Conservation (phyloP, 2,329 filamentous ascomycete genomes). For the Ascochyta pisi region DNA sequence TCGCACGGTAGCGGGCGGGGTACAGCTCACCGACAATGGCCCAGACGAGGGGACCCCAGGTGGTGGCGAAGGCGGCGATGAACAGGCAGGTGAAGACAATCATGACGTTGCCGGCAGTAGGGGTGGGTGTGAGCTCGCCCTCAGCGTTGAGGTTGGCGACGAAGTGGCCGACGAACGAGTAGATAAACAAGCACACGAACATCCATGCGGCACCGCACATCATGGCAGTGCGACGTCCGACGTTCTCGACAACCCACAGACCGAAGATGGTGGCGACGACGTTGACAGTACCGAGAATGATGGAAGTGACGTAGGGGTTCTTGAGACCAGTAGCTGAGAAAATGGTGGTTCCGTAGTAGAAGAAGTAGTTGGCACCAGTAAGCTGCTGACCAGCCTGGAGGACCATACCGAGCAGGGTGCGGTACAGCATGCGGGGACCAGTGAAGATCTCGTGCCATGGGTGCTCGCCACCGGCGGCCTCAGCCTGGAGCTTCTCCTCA, state of each 20-base stretch:
- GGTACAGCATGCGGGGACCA: conserved; percentile 71
- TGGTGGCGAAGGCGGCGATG: conserved; percentile 70
- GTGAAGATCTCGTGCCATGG: conserved; percentile 66
- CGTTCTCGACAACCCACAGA: conserved; percentile 56
- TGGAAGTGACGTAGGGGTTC: conserved; percentile 56
- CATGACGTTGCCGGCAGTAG: conserved; percentile 63
- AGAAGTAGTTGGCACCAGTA: conserved; percentile 73
- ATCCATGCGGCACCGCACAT: conserved; percentile 57
- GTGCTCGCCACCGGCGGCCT: conserved; percentile 50
- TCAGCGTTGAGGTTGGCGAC: conserved; percentile 37
- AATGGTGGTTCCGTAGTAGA: conserved; percentile 60
- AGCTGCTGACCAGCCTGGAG: conserved; percentile 73
- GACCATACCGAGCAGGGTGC: conserved; percentile 67
- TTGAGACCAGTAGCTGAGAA: conserved; percentile 52
- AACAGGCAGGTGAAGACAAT: conserved; percentile 75
- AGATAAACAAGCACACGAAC: conserved; percentile 65
- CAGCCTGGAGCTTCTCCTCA: conserved; percentile 62
- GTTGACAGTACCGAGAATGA: conserved; percentile 60
- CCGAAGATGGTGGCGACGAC: conserved; percentile 56
- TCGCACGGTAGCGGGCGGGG: conserved; percentile 62
- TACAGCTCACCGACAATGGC: conserved; percentile 72
- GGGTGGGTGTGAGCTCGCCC: conserved; percentile 42
- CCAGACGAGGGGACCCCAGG: conserved; percentile 77
- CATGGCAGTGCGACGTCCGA: conserved; percentile 55
- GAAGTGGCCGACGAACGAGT: conserved; percentile 56